Evolutionary conservation across 106 monocot species (phyloP).

Genomic region (Agapanthus africanus): DNA sequence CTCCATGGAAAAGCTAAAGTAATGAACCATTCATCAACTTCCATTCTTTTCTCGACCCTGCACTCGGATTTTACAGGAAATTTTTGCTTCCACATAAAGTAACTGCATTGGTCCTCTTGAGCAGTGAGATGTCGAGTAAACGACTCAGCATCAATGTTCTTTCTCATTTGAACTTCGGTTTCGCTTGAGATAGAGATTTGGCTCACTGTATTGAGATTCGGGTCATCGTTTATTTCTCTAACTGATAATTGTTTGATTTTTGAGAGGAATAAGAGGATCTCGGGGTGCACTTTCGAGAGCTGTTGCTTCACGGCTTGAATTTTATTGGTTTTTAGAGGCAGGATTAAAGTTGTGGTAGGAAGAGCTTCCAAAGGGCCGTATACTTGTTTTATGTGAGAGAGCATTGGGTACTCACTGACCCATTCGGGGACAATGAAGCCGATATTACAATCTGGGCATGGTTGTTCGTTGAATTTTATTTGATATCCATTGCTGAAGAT

Average conservation of each 20-base stretch:
- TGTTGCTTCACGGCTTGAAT: conserved; percentile 10
- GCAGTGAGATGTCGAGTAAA: conserved; percentile 6
- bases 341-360: conserved; percentile 13
- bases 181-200: conserved; percentile 2
- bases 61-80: conserved; percentile 19
- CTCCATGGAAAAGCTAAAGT: conserved; percentile 21
- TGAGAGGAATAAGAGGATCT: conserved; percentile 15
- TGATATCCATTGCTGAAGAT: conserved; percentile 2
- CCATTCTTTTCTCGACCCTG: conserved; percentile 1
- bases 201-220: background rate
- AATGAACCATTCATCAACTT: conserved; percentile 11
- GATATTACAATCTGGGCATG: background rate
- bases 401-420: conserved; percentile 5
- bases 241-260: conserved; percentile 19
- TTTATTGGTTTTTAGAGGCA: conserved; percentile 18
- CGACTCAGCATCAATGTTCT: background rate
- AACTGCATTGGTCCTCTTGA: conserved; percentile 8
- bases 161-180: background rate
- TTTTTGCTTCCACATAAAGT: conserved; percentile 22
- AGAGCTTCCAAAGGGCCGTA: conserved; percentile 11
- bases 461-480: conserved; percentile 18
- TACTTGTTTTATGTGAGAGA: background rate
- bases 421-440: conserved; percentile 27
- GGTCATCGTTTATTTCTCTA: background rate
- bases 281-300: conserved; percentile 17